Evolutionary conservation across 1,284 basidiomycete genomes (phyloP).

Genomic region (Inonotus hispidus): DNA sequence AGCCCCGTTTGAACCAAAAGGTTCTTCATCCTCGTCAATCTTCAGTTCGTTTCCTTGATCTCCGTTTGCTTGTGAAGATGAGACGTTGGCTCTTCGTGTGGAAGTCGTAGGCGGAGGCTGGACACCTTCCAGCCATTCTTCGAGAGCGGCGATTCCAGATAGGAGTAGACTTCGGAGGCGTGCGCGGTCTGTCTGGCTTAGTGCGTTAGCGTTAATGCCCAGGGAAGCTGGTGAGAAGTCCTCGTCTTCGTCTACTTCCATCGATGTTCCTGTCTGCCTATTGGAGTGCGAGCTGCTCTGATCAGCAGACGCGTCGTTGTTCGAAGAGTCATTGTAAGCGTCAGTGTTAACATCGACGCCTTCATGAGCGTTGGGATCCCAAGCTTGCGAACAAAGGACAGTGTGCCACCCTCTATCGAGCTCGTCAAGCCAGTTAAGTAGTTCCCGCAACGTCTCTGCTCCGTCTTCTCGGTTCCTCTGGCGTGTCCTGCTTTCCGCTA

Average conservation of each 20-base stretch:
- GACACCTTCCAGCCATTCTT: constrained; percentile 56
- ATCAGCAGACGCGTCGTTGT: too few relatives aligned
- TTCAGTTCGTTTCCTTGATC: neutral
- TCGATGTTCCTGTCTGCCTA: neutral
- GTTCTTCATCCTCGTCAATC: constrained; percentile 15
- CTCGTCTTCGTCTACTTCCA: neutral
- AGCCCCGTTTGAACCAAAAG: constrained; percentile 27
- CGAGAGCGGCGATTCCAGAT: constrained; percentile 49
- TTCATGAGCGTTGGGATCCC: constrained; percentile 45
- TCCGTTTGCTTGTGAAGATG: neutral
- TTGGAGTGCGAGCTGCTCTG: neutral
- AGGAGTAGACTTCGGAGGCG: constrained; percentile 60
- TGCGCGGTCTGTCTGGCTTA: constrained; percentile 64
- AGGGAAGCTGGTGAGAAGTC: neutral
- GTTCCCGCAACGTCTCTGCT: constrained; percentile 36
- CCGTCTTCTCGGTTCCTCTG: neutral
- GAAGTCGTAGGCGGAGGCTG: constrained; percentile 8
- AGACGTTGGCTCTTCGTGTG: neutral
- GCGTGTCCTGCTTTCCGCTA: neutral
- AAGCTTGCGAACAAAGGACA: constrained; percentile 54
- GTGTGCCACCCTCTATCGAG: constrained; percentile 67
- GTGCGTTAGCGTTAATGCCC: constrained; percentile 31
- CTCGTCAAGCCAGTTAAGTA: constrained; percentile 61
- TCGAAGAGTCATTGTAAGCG: constrained; percentile 24
- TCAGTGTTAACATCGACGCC: constrained; percentile 45